Evolutionary conservation across 768 basidiomycete species (phyloP).

Genomic region (Mycena metata): DNA sequence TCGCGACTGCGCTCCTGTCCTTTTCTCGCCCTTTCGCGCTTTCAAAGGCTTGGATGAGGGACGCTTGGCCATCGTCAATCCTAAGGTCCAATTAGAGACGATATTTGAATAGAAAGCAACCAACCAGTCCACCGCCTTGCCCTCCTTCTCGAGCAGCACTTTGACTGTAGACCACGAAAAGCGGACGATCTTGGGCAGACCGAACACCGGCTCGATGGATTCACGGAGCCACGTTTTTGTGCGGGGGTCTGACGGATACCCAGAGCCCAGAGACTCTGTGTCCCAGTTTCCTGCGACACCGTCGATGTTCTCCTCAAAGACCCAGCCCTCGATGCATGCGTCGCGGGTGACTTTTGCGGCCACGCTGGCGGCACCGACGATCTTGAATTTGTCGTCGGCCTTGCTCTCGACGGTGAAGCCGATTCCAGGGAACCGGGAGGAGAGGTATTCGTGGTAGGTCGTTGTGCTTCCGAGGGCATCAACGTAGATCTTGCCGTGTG

Average conservation of each 20-base stretch:
- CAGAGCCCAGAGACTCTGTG: constrained; percentile 73
- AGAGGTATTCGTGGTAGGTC: constrained; percentile 88
- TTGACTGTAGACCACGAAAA: constrained; percentile 98
- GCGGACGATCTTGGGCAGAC: constrained; percentile 89
- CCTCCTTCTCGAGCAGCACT: constrained; percentile 83
- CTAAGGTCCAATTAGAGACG: constrained; percentile 52
- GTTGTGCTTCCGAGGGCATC: constrained; percentile 93
- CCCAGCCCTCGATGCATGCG: constrained; percentile 89
- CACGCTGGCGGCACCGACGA: constrained; percentile 97
- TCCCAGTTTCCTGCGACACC: constrained; percentile 44
- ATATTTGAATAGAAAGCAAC: constrained; percentile 1
- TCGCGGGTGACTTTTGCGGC: constrained; percentile 98
- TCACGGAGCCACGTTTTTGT: constrained; percentile 89
- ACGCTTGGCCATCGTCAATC: constrained; percentile 87
- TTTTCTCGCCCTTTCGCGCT: constrained; percentile 79
- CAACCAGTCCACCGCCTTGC: constrained; percentile 86
- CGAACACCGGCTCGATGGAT: constrained; percentile 89
- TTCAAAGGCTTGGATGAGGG: constrained; percentile 82
- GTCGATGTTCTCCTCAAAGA: constrained; percentile 72
- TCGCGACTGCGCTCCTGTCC: constrained; percentile 77
- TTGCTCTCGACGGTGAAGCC: constrained; percentile 91
- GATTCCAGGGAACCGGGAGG: constrained; percentile 85
- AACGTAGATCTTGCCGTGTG: constrained; percentile 80
- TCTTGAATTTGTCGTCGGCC: constrained; percentile 96
- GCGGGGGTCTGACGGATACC: constrained; percentile 96